phyloP scores from a whole-genome alignment of 1,139 yeast genomes.

The Saccharomyces uvarum region DNA sequence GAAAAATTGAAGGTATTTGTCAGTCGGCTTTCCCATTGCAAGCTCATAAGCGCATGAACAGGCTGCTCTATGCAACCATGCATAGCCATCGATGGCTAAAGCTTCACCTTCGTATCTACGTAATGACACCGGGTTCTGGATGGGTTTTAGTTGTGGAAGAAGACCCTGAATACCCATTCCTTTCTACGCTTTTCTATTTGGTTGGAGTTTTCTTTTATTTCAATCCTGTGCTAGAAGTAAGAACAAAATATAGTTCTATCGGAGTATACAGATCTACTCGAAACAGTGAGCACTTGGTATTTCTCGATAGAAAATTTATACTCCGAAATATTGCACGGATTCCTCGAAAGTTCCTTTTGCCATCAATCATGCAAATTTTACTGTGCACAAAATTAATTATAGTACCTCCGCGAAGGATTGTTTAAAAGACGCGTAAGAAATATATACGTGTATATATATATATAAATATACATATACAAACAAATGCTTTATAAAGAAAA shows the following conservation, averaged over 20 bases:
- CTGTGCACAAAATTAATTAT: not conserved
- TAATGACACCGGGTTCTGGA: conserved; percentile 54
- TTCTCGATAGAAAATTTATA: not conserved
- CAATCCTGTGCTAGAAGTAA: not conserved
- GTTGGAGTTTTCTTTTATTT: not conserved
- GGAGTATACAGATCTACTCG: not conserved
- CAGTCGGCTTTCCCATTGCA: conserved; percentile 64
- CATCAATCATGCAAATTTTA: not conserved
- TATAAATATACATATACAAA: not conserved
- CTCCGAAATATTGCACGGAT: not conserved
- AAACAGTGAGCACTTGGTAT: not conserved
- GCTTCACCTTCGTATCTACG: conserved; percentile 63
- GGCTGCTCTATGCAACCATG: conserved; percentile 90
- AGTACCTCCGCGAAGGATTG: not conserved
- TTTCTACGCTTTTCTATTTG: not conserved
- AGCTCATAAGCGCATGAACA: conserved; percentile 79
- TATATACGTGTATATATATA: not conserved
- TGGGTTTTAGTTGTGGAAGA: conserved; percentile 63
- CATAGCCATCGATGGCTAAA: conserved; percentile 88
- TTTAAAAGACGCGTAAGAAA: not conserved
- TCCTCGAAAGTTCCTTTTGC: not conserved
- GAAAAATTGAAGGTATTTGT: conserved; percentile 51
- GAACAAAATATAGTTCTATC: not conserved
- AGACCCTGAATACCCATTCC: conserved; percentile 76
- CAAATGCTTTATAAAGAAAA: not conserved